These are phyloP conservation scores for Acanthamoeba triangularis DNA, from an alignment of 208 protist genomes.

Conservation along the genomic window DNA sequence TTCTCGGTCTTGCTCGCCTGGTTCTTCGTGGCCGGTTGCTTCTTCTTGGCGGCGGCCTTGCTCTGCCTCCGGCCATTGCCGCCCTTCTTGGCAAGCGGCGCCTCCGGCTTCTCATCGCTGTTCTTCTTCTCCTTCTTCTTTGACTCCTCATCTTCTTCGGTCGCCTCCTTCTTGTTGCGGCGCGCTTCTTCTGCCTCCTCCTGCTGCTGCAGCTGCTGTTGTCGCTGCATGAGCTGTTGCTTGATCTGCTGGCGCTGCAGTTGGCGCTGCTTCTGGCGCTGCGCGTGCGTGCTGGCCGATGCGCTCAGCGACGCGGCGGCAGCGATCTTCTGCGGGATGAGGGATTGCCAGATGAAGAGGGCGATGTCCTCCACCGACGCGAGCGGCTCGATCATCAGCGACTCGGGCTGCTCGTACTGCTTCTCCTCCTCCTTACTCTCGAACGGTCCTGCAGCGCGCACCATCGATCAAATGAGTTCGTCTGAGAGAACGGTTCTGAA, in stretches of 20 bases:
- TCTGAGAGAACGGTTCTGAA: too few species aligned
- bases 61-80: not conserved
- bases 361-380: slow-evolving; percentile 54
- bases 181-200: not conserved
- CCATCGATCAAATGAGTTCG: not conserved
- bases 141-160: too few species aligned
- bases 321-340: slow-evolving; percentile 20
- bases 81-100: not conserved
- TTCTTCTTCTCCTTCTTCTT: not conserved
- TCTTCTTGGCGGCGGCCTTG: not conserved
- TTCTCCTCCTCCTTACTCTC: slow-evolving; percentile 53
- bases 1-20: not conserved
- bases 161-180: not conserved
- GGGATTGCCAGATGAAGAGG: slow-evolving; percentile 50
- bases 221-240: not conserved
- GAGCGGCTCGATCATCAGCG: slow-evolving; percentile 52
- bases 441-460: not conserved
- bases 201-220: not conserved
- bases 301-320: not conserved
- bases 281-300: not conserved
- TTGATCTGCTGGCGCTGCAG: not conserved
- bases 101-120: not conserved
- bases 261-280: not conserved
- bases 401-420: not conserved
- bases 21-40: not conserved